A percentile compares a stretch with the other conserved stretches of the same genome.
Conservation (phyloP, 257 asterid genomes). For the Petunia secreta region DNA sequence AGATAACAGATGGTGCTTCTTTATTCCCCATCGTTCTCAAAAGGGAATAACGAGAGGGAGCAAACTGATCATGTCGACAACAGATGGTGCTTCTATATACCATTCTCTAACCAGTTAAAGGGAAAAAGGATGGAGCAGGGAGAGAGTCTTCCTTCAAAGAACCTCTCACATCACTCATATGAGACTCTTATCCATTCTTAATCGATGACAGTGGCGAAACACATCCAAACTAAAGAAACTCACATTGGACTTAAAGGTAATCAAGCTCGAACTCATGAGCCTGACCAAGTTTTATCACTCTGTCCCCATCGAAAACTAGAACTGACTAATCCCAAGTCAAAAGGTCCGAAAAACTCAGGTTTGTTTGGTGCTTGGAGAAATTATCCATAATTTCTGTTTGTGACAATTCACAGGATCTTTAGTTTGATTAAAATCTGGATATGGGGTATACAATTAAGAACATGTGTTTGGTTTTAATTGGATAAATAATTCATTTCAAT, state of each 20-base stretch:
- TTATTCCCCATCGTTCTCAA: background rate
- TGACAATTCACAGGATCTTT: background rate
- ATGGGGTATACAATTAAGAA: no score
- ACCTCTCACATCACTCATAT: background rate
- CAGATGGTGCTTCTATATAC: no score
- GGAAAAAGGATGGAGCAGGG: background rate
- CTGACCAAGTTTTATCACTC: background rate
- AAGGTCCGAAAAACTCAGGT: background rate
- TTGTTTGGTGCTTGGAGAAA: background rate
- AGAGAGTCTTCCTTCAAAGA: background rate
- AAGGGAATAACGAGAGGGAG: background rate
- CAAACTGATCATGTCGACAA: no score
- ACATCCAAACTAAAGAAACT: background rate
- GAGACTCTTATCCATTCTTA: background rate
- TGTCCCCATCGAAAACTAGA: background rate
- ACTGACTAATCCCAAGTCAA: background rate
- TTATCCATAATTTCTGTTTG: background rate
- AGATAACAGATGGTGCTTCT: background rate
- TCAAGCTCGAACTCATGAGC: background rate
- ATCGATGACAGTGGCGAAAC: background rate
- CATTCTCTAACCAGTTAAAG: no score
- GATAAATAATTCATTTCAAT: no score
- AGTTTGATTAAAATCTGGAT: no score
- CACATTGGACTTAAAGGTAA: background rate
- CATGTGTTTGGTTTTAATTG: no score